phyloP scores from a whole-genome alignment of 176 grass and related monocot genomes.

The Otatea glauca region DNA sequence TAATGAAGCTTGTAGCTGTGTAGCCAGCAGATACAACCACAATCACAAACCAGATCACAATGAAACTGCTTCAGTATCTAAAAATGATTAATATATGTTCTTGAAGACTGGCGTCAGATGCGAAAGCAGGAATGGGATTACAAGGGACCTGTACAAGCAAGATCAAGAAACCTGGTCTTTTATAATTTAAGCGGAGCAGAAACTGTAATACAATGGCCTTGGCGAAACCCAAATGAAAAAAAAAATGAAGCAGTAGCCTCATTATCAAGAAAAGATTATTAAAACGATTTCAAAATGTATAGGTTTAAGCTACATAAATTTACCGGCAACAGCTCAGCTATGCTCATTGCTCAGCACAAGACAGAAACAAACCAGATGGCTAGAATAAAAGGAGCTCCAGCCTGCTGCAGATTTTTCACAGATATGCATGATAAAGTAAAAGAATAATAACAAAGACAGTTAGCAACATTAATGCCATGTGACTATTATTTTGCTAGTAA shows the following conservation, averaged over 20 bases:
- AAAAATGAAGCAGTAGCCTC: not conserved
- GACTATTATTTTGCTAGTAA: slow-evolving; percentile 28
- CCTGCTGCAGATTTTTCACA: not conserved
- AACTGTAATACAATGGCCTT: not conserved
- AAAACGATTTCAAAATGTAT: not conserved
- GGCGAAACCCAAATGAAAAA: not conserved
- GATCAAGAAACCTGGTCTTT: not conserved
- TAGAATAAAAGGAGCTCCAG: not conserved
- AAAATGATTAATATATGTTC: not conserved
- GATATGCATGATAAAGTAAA: not conserved
- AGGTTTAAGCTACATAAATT: not conserved
- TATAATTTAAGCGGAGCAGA: not conserved
- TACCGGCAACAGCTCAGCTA: not conserved
- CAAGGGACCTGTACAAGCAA: not conserved
- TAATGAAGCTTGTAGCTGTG: not conserved
- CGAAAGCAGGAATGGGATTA: not conserved
- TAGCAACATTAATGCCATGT: not conserved
- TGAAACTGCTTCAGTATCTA: not conserved
- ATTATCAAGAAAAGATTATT: not conserved
- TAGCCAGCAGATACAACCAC: not conserved
- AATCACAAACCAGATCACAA: not conserved
- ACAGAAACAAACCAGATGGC: not conserved
- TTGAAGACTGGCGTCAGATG: not conserved
- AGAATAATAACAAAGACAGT: not conserved
- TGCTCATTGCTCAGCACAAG: not conserved